Evolutionary conservation across 495 filamentous ascomycete genomes (phyloP).

Genomic region (Penicillium parvum): DNA sequence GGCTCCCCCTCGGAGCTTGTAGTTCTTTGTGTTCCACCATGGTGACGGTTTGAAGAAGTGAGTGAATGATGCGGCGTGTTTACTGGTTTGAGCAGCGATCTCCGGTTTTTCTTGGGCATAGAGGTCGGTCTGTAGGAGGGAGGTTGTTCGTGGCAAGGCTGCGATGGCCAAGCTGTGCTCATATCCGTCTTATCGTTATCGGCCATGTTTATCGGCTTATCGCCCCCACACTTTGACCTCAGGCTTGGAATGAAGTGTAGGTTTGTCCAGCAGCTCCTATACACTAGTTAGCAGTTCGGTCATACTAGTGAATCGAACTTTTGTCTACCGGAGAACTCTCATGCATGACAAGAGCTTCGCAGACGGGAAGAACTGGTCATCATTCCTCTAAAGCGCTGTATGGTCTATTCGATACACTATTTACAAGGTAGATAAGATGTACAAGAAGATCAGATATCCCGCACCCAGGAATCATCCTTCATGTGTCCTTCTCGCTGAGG

Average conservation of each 20-base stretch:
- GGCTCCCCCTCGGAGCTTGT: conserved; percentile 18
- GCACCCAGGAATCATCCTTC: conserved; percentile 60
- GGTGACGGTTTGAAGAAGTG: conserved; percentile 23
- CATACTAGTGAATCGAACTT: too few relatives aligned
- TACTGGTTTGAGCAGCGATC: conserved; percentile 29
- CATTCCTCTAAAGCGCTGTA: conserved; percentile 10
- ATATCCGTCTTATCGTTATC: conserved; percentile 3
- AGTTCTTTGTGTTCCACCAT: conserved; percentile 26
- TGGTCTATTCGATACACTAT: conserved; percentile 17
- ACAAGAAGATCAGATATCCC: conserved; percentile 55
- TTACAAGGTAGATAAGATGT: conserved; percentile 39
- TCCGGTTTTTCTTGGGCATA: conserved; percentile 49
- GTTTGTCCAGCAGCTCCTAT: too few relatives aligned
- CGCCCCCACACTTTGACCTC: conserved; percentile 7
- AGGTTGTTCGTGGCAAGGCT: conserved; percentile 5
- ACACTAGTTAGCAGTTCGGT: too few relatives aligned
- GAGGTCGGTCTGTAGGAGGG: conserved; percentile 7
- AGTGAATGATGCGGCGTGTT: conserved; percentile 40
- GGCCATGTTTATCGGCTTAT: conserved; percentile 5
- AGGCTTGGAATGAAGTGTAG: too few relatives aligned
- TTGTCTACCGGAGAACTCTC: too few relatives aligned
- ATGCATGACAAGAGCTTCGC: too few relatives aligned
- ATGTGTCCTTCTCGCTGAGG: conserved; percentile 54
- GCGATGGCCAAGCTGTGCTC: neutral
- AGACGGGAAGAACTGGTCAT: neutral